phyloP scores from a whole-genome alignment of 257 asterid species.

The Dorcoceras hygrometricum region DNA sequence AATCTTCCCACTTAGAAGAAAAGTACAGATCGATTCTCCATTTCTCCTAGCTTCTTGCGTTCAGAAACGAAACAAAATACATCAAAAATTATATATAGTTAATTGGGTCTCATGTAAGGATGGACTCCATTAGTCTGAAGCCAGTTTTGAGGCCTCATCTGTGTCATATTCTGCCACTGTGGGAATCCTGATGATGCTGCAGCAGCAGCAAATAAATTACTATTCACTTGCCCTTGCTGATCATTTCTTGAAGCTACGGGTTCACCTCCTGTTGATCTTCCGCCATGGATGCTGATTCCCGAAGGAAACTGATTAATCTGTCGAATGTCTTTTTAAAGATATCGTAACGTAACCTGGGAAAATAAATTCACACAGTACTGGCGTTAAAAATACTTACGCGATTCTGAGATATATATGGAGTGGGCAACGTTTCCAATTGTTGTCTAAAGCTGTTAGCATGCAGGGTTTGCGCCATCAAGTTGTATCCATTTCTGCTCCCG shows the following conservation, averaged over 20 bases:
- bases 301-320: slow-evolving; percentile 35
- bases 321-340: neutral
- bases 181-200: slow-evolving; percentile 4
- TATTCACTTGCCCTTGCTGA: slow-evolving; percentile 41
- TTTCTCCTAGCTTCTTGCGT: neutral
- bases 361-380: neutral
- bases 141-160: neutral
- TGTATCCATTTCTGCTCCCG: slow-evolving; percentile 39
- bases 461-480: slow-evolving; percentile 50
- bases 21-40: neutral
- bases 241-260: slow-evolving; percentile 30
- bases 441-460: slow-evolving; percentile 47
- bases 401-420: slow-evolving; percentile 28
- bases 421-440: slow-evolving; percentile 37
- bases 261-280: slow-evolving; percentile 43
- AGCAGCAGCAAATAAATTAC: neutral
- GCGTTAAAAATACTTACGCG: slow-evolving; percentile 29
- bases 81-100: too few species aligned
- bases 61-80: neutral
- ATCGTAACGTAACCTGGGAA: too few species aligned
- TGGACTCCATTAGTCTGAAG: neutral
- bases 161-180: neutral
- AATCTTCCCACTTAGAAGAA: neutral
- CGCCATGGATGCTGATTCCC: slow-evolving; percentile 44
- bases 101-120: neutral